Evolutionary conservation across 176 grass and related monocot genomes (phyloP).

Genomic region (Zea luxurians): DNA sequence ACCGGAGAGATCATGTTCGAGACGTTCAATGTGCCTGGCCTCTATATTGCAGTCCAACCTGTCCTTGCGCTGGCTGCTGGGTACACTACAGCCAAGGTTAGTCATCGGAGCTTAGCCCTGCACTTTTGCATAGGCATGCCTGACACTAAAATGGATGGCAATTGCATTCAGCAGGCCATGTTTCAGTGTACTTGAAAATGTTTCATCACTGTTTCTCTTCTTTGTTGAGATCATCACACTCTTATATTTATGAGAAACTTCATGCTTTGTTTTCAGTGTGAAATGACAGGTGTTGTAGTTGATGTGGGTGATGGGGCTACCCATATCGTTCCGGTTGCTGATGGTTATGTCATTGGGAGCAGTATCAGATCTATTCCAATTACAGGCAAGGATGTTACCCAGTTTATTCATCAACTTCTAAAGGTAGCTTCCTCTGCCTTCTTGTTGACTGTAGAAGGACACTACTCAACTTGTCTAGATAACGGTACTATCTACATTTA

Average conservation of each 20-base stretch:
- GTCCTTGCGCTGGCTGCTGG: slow-evolving; percentile 93
- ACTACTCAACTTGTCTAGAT: not conserved
- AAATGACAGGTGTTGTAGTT: slow-evolving; percentile 99
- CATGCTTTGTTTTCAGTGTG: slow-evolving; percentile 86
- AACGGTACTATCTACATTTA: no score
- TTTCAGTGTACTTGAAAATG: not conserved
- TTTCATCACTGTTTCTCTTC: not conserved
- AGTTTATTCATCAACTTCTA: slow-evolving; percentile 93
- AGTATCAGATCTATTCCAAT: slow-evolving; percentile 96
- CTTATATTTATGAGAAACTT: slow-evolving; percentile 40
- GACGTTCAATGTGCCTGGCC: slow-evolving; percentile 92
- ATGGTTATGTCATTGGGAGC: slow-evolving; percentile 99
- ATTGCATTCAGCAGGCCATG: not conserved
- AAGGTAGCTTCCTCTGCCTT: slow-evolving; percentile 60
- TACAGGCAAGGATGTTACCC: slow-evolving; percentile 95
- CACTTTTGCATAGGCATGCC: not conserved
- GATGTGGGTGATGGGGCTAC: slow-evolving; percentile 98
- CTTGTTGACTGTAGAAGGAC: slow-evolving; percentile 5
- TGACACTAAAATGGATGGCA: not conserved
- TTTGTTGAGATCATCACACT: slow-evolving; percentile 22
- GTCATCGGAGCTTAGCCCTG: not conserved
- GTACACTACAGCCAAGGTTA: slow-evolving; percentile 95
- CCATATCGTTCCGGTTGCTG: slow-evolving; percentile 94
- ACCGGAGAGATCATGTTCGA: slow-evolving; percentile 99
- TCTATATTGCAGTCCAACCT: slow-evolving; percentile 90